These are phyloP conservation scores for Colletotrichum sp. DNA, from an alignment of 2,329 filamentous ascomycete species.

Conservation along the genomic window DNA sequence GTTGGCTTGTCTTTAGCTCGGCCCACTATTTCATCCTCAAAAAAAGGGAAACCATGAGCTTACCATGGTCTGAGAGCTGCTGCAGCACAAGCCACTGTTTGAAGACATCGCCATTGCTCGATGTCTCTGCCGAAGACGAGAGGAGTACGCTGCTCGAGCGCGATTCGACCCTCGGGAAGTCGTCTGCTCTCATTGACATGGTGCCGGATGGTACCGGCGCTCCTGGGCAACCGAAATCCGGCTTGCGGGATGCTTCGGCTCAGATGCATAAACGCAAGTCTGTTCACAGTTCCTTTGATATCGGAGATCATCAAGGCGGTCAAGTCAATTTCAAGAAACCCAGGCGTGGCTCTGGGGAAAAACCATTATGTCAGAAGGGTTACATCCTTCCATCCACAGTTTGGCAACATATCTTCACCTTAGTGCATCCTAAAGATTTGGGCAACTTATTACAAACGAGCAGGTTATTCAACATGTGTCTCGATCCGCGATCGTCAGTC, in stretches of 20 bases:
- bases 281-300: not conserved
- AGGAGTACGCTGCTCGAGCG: not conserved
- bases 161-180: not conserved
- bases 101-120: not conserved
- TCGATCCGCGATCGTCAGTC: constrained; percentile 52
- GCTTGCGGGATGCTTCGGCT: not conserved
- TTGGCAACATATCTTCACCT: constrained; percentile 75
- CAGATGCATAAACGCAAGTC: not conserved
- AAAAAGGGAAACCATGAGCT: not conserved
- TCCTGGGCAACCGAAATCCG: not conserved
- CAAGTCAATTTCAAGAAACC: not conserved
- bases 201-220: not conserved
- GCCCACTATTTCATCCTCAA: not conserved
- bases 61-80: not conserved
- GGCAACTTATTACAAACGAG: constrained; percentile 71
- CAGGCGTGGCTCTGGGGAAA: not conserved
- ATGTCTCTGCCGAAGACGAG: not conserved
- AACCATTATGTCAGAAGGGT: not conserved
- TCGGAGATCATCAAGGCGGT: not conserved
- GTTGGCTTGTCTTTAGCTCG: not conserved
- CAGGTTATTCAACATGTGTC: constrained; percentile 67
- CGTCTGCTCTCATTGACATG: not conserved
- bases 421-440: constrained; percentile 67
- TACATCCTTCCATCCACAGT: constrained; percentile 49
- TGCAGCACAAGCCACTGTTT: not conserved